Base-by-base conservation (phyloP, 1,284 basidiomycete genomes). In the Mixia osmundae region DNA sequence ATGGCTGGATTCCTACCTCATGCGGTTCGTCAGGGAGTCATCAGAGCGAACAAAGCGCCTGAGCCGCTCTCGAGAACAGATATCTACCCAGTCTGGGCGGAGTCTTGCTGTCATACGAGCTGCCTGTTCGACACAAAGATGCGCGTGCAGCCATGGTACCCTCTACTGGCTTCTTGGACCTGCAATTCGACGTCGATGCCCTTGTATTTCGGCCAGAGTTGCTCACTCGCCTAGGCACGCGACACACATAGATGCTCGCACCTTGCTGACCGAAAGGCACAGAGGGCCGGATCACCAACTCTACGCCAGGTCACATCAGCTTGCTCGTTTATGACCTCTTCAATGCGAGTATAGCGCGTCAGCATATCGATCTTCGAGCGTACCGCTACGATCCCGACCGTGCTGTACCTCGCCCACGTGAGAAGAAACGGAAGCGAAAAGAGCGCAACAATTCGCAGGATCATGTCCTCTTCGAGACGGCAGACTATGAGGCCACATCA, bases 341-440 rank as follows among this genome's bases (percentile, higher is more conserved):
- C 65, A 97, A 97, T 56, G 80, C 83, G 11, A 87, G 83, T 6
- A 94, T 97, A 55, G 82, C 85, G 1, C 71, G 79, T 37, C 69
- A 79, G 50, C 89, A 97, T 56, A 80, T 97, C 50, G 79, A 72
- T 3, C 62, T 57, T 16, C 72, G 76, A 32, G 58, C 68, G 36
- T 95, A 76, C 71, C 68, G 74, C 44, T 95, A 89, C 49, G 78
- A 91, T 52, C 72, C 83, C 44, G 76, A 43, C 3, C 34, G 46
- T 43, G 11, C 54, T 43, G 27, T 50, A 47, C 25, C 50, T 27
- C 35, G 43, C 23, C 33, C 48, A 18, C 44, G 41, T 5, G 46
- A 50, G 33, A 54, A 50, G 41, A 50, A 52, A 37, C 43, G 44
- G 21, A 26, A 28, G 28, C 10, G 14, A 14, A 26, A 28, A 26